phyloP scores from a whole-genome alignment of 2,329 filamentous ascomycete species.

The Sporothrix mexicana region DNA sequence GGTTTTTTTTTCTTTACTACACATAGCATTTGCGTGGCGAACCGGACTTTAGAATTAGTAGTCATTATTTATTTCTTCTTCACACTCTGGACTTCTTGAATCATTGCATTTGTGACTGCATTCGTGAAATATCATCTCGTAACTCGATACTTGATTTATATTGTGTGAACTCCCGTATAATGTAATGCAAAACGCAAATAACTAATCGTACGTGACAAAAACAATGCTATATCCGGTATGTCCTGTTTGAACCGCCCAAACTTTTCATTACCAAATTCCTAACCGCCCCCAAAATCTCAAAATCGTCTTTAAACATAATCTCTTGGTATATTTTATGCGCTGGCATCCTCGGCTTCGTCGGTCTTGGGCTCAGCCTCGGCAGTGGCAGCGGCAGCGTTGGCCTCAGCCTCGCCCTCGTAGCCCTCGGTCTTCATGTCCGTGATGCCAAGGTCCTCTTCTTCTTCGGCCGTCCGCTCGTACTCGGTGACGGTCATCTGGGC shows the following conservation, averaged over 20 bases:
- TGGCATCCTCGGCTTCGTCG: slow-evolving; percentile 14
- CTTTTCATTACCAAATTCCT: not conserved
- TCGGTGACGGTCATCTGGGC: slow-evolving; percentile 80
- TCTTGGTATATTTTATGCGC: not conserved
- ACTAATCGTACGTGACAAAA: not conserved
- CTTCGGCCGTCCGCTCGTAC: slow-evolving; percentile 86
- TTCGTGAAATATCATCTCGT: not conserved
- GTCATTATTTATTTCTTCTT: not conserved
- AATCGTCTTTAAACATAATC: not conserved
- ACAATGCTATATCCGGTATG: not conserved
- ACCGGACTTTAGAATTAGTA: slow-evolving; percentile 12
- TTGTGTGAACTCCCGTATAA: slow-evolving; percentile 4
- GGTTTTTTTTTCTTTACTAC: not conserved
- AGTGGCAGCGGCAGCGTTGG: slow-evolving; percentile 28
- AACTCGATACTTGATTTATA: not conserved
- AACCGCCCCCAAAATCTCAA: not conserved
- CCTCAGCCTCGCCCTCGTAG: slow-evolving; percentile 67
- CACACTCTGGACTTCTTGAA: not conserved
- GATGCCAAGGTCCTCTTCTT: slow-evolving; percentile 91
- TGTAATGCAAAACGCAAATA: not conserved
- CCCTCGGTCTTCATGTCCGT: slow-evolving; percentile 91
- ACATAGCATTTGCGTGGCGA: slow-evolving; percentile 29
- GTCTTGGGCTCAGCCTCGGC: slow-evolving; percentile 17
- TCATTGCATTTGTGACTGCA: not conserved
- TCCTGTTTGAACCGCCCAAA: not conserved